Evolutionary conservation across 495 filamentous ascomycete genomes (phyloP), one percentile per base, ranked within the genome.

Genomic region (Polyplosphaeria fusca): DNA sequence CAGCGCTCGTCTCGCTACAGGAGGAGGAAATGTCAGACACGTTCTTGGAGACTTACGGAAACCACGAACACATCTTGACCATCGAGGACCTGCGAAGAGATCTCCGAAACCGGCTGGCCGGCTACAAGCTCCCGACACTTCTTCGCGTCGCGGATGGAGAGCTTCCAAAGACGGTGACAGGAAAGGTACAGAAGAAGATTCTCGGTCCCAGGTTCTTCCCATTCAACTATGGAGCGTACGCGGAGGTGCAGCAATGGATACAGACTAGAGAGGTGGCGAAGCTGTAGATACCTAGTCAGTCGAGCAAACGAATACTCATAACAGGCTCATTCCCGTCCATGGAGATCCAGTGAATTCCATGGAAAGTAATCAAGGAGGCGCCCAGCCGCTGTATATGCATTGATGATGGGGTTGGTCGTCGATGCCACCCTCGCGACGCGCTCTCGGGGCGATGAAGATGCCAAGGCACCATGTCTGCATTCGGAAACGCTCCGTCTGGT

Each of bases 101-200:
- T 55, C 57, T 79, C n/a, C 60, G 72, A 13, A 52, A 50, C 7
- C 62, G 65, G 32, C 52, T 79, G 18, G 67, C 70, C 1, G 72
- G 73, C 7, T 79, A 79, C 48, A 79, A 78, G 61, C 68, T 78
- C 58, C 76, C 75, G 0, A 79, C 76, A 24, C 55, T 79, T 12
- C 56, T 79, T 40, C 61, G 75, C 18, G 59, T 78, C 18, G 54
- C 76, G 1, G 55, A 74, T 20, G 71, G 70, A 18, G 76, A 79
- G 45, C 48, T 79, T n/a, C 76, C 75, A 2, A 79, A 78, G 50
- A 71, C 71, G 5, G 73, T 64, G 3, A 77, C 74, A 0, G 76
- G 74, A 3, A 79, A 79, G 51, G 76, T 79, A 9, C 71, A 76
- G 61, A 79, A 79, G 70, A 78, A 76, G 62, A 69, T 74, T 3